phyloP scores from a whole-genome alignment of 495 filamentous ascomycete genomes.

The Aspergillus panamensis region DNA sequence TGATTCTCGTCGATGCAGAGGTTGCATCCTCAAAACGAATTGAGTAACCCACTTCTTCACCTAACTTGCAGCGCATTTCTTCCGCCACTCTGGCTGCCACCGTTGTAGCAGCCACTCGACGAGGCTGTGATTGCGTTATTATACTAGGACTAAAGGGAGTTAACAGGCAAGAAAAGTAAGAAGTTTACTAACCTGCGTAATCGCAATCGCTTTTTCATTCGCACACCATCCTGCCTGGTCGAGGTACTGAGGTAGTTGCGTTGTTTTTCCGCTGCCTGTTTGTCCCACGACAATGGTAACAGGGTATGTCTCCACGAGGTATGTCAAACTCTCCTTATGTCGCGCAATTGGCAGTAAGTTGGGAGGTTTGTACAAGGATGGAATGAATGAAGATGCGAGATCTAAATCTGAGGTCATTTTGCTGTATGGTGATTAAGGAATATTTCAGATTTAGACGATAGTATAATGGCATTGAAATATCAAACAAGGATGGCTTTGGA shows the following conservation, averaged over 20 bases:
- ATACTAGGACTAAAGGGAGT: background rate
- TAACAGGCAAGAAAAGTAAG: background rate
- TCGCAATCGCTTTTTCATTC: slow-evolving; percentile 75
- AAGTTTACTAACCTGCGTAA: slow-evolving; percentile 73
- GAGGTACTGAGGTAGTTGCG: slow-evolving; percentile 83
- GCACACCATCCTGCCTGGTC: slow-evolving; percentile 86
- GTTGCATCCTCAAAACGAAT: slow-evolving; percentile 96
- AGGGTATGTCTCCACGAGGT: slow-evolving; percentile 70
- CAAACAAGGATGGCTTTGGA: slow-evolving; percentile 1
- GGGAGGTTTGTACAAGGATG: slow-evolving; percentile 73
- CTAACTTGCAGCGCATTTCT: slow-evolving; percentile 85
- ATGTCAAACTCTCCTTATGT: slow-evolving; percentile 68
- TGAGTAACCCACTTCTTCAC: slow-evolving; percentile 94
- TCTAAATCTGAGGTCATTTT: slow-evolving; percentile 50
- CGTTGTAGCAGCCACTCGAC: slow-evolving; percentile 88
- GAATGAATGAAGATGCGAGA: slow-evolving; percentile 63
- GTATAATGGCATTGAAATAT: background rate
- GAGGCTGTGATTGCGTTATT: slow-evolving; percentile 55
- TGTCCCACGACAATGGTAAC: slow-evolving; percentile 85
- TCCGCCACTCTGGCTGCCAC: slow-evolving; percentile 89
- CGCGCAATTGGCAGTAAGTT: slow-evolving; percentile 73
- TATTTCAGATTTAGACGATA: background rate
- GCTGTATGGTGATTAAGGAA: background rate
- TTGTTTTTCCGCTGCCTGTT: slow-evolving; percentile 89
- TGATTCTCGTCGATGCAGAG: slow-evolving; percentile 83